A percentile compares a stretch with the other conserved stretches of the same genome.
These are phyloP conservation scores for Globisporangium echinulatum DNA, from an alignment of 352 stramenopile genomes.

Conservation along the genomic window DNA sequence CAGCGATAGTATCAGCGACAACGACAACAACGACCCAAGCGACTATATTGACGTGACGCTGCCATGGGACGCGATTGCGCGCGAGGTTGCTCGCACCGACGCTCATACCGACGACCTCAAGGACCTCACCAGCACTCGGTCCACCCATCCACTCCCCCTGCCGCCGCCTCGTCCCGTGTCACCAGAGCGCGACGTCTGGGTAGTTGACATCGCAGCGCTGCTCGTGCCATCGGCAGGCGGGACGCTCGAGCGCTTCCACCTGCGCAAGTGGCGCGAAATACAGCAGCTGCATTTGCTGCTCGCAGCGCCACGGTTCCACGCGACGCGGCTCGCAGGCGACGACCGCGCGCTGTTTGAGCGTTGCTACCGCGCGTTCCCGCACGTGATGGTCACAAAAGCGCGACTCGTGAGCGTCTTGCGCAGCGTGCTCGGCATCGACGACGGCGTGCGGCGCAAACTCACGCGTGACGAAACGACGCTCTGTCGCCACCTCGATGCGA, in stretches of 20 bases:
- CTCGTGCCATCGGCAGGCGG: constrained; percentile 19
- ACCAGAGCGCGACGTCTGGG: background rate
- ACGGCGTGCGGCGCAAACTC: constrained; percentile 16
- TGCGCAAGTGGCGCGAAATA: constrained; percentile 59
- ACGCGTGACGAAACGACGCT: constrained; percentile 23
- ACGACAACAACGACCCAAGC: background rate
- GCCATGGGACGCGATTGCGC: constrained; percentile 2
- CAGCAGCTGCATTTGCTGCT: constrained; percentile 38
- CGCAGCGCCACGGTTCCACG: constrained; percentile 30
- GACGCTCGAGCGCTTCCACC: constrained; percentile 57
- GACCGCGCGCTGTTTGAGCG: constrained; percentile 60
- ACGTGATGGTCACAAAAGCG: constrained; percentile 59
- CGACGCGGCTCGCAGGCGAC: constrained; percentile 45
- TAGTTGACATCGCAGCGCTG: background rate
- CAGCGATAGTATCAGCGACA: background rate
- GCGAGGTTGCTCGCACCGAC: background rate
- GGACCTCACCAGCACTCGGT: too few relatives aligned
- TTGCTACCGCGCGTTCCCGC: constrained; percentile 65
- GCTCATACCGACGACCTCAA: background rate
- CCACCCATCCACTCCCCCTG: too few relatives aligned
- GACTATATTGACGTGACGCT: constrained; percentile 12
- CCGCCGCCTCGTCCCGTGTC: background rate
- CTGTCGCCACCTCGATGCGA: constrained; percentile 43
- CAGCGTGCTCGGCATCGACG: constrained; percentile 39
- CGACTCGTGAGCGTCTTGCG: constrained; percentile 62